Evolutionary conservation across 2,329 filamentous ascomycete genomes (phyloP).

Genomic region (Cyphellophora attinorum): DNA sequence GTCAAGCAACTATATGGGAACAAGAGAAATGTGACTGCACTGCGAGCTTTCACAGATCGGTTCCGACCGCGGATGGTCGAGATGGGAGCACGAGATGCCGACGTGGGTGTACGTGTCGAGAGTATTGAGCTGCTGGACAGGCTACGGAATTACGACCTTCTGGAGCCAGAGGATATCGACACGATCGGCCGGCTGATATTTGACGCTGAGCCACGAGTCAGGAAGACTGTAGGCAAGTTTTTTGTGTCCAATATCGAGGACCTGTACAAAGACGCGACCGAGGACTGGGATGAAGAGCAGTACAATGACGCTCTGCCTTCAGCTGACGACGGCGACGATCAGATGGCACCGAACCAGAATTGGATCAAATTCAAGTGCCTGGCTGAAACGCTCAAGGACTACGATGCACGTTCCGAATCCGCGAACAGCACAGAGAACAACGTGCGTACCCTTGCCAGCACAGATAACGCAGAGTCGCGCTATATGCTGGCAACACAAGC

Average conservation of each 20-base stretch:
- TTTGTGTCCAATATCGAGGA: constrained; percentile 83
- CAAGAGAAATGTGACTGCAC: constrained; percentile 62
- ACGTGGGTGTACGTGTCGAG: constrained; percentile 67
- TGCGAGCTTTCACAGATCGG: constrained; percentile 87
- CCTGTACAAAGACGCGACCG: constrained; percentile 65
- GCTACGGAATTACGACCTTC: constrained; percentile 71
- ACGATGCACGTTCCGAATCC: constrained; percentile 59
- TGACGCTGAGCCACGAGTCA: constrained; percentile 72
- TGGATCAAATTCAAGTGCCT: constrained; percentile 93
- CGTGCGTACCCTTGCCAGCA: constrained; percentile 46
- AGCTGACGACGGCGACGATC: constrained; percentile 62
- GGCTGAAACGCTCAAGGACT: constrained; percentile 70
- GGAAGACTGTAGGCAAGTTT: constrained; percentile 82
- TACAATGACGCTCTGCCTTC: constrained; percentile 63
- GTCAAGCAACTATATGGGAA: constrained; percentile 70
- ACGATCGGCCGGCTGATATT: constrained; percentile 79
- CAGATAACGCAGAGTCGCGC: constrained; percentile 60
- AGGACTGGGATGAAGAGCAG: constrained; percentile 75
- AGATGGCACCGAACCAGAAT: constrained; percentile 62
- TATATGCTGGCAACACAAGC: constrained; percentile 79
- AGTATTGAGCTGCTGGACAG: constrained; percentile 75
- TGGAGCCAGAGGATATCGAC: constrained; percentile 88
- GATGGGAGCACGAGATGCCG: constrained; percentile 80
- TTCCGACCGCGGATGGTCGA: constrained; percentile 83
- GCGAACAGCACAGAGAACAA: constrained; percentile 15